Evolutionary conservation across 805 yeast species (phyloP), one percentile per base, ranked within the genome.

Genomic region (Maudiozyma turicensis): DNA sequence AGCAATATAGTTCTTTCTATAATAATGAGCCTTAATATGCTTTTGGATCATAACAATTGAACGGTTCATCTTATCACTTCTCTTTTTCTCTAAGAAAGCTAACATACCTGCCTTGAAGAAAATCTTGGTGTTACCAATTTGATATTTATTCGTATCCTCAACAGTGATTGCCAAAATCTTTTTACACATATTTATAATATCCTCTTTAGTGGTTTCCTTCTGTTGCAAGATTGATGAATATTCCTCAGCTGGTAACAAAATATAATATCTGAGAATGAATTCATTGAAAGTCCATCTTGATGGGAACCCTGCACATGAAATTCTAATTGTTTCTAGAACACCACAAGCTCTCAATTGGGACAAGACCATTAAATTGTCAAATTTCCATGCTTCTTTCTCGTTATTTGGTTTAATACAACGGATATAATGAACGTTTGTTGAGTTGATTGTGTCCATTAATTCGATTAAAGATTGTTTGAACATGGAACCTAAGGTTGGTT

Each of bases 321-420:
- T 91, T 61, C 96, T 75, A 63, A 91, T 91, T 1, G 99, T 93
- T 66, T 93, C 99, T 57, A 91, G 74, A 44, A 91, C 98, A 84
- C 99, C 99, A 74, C 99, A 91, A 6, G 99, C 99, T 65, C 99
- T 80, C 54, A 91, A 75, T 68, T 91, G 99, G 6, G 95, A 84
- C 52, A 93, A 74, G 11, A 91, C 98, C 97, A 91, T 90, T 41
- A 89, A 76, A 13, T 95, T 88, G 61, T 89, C 95, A 68, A 91
- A 91, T 65, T 82, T 84, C 98, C 99, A 91, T 1, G 98, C 96
- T 52, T 80, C 83, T 68, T 93, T 91, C 54, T 81, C 82, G 60
- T 89, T 96, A 66, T 91, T 91, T 6, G 99, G 98, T 68, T 91
- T 91, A 64, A 93, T 91, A 74, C 99, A 91, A 65, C 99, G 84